Conservation (phyloP, 345 rosid species). For the Sonneratia caseolaris region DNA sequence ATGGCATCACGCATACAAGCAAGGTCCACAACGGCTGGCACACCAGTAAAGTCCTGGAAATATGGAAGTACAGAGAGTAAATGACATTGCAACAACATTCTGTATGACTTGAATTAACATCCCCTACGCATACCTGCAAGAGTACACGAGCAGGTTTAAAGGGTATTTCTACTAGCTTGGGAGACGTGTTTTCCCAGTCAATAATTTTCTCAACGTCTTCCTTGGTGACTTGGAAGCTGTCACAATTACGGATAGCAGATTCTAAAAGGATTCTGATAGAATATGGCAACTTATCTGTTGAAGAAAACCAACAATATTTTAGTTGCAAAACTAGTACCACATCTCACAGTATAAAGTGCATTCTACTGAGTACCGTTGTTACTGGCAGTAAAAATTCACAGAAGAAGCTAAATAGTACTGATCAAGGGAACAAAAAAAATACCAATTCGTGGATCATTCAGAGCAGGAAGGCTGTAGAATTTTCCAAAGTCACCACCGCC, state of each 20-base stretch:
- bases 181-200: slow-evolving; percentile 86
- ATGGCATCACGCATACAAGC: slow-evolving; percentile 99
- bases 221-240: slow-evolving; percentile 88
- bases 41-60: slow-evolving; percentile 97
- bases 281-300: slow-evolving; percentile 77
- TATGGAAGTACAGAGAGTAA: slow-evolving; percentile 9
- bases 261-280: slow-evolving; percentile 90
- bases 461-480: slow-evolving; percentile 82
- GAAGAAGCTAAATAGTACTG: no score
- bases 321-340: background rate
- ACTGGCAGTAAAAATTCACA: no score
- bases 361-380: background rate
- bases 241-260: slow-evolving; percentile 94
- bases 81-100: background rate
- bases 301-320: slow-evolving; percentile 10
- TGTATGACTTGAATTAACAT: background rate
- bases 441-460: slow-evolving; percentile 97
- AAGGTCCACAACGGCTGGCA: slow-evolving; percentile 97
- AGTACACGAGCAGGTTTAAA: slow-evolving; percentile 99
- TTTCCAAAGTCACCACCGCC: slow-evolving; percentile 96
- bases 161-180: slow-evolving; percentile 94
- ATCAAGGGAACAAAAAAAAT: slow-evolving; percentile 3
- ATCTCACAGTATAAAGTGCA: background rate
- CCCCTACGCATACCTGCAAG: slow-evolving; percentile 44
- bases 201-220: slow-evolving; percentile 91